Percentiles rank a stretch among this genome's conserved stretches.
phyloP scores from a whole-genome alignment of 495 filamentous ascomycete species.

The Aspergillus baeticus region DNA sequence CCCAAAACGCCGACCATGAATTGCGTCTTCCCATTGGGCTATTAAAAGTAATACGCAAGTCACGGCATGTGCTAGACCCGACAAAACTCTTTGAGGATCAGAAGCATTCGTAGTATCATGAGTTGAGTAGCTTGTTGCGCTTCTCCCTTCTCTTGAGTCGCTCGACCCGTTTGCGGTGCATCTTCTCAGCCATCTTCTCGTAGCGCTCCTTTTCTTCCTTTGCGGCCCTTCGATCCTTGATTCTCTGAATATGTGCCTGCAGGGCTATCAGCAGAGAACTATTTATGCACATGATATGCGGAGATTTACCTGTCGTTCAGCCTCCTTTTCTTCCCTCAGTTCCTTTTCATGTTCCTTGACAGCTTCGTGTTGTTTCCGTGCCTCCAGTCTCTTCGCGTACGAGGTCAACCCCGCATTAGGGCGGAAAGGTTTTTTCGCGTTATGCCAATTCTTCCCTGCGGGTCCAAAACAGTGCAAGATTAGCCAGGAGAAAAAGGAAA shows the following conservation, averaged over 20 bases:
- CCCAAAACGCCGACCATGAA: too few species aligned
- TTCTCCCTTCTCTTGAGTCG: conserved; percentile 92
- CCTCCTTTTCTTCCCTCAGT: conserved; percentile 93
- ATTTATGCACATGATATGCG: neutral
- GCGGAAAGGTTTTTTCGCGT: conserved; percentile 79
- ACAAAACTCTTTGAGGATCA: neutral
- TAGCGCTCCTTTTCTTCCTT: conserved; percentile 94
- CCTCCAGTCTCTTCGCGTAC: conserved; percentile 70
- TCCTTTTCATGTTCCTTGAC: conserved; percentile 89
- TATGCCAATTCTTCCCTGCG: conserved; percentile 93
- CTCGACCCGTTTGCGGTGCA: conserved; percentile 94
- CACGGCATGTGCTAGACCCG: neutral
- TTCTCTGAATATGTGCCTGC: conserved; percentile 69
- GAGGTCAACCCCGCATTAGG: conserved; percentile 72
- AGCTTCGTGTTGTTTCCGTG: conserved; percentile 61
- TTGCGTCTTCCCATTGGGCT: too few species aligned
- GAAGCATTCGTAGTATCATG: conserved; percentile 49
- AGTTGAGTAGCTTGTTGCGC: conserved; percentile 94
- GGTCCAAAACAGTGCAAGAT: conserved; percentile 18
- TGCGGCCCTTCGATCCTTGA: conserved; percentile 77
- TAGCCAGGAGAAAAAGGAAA: conserved; percentile 17
- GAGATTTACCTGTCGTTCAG: conserved; percentile 68
- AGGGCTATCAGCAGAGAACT: conserved; percentile 7
- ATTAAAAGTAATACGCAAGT: too few species aligned
- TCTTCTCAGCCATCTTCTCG: conserved; percentile 93